Conservation (phyloP, 2,329 filamentous ascomycete genomes). For the Neonectria coccinea region DNA sequence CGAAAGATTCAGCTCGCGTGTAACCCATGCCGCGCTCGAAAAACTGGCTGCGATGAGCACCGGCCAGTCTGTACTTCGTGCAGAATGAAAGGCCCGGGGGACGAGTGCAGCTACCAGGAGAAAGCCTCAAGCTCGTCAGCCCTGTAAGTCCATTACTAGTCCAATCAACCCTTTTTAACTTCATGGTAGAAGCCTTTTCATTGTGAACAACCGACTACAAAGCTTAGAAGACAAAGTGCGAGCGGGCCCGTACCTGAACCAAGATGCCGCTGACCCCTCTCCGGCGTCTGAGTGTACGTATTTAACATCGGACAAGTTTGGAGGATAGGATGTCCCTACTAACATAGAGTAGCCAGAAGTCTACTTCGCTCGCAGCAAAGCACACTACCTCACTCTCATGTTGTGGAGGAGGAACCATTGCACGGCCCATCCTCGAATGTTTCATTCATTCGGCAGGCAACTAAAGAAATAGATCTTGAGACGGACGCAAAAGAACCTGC, state of each 20-base stretch:
- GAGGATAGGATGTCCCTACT: background rate
- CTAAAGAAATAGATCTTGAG: background rate
- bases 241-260: background rate
- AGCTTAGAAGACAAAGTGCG: background rate
- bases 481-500: background rate
- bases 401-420: background rate
- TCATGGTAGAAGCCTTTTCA: background rate
- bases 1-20: background rate
- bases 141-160: background rate
- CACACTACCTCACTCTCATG: background rate
- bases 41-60: background rate
- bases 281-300: background rate
- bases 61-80: conserved; percentile 1
- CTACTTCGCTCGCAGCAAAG: background rate
- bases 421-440: background rate
- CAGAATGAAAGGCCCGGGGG: background rate
- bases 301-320: background rate
- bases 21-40: background rate
- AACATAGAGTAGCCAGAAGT: background rate
- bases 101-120: conserved; percentile 1
- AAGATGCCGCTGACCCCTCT: background rate
- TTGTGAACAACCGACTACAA: background rate
- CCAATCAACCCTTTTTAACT: background rate
- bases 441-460: background rate
- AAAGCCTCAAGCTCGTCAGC: background rate